Evolutionary conservation across 208 protist species (phyloP), one percentile per base, ranked within the genome.

Genomic region (Acanthamoeba castellanii): DNA sequence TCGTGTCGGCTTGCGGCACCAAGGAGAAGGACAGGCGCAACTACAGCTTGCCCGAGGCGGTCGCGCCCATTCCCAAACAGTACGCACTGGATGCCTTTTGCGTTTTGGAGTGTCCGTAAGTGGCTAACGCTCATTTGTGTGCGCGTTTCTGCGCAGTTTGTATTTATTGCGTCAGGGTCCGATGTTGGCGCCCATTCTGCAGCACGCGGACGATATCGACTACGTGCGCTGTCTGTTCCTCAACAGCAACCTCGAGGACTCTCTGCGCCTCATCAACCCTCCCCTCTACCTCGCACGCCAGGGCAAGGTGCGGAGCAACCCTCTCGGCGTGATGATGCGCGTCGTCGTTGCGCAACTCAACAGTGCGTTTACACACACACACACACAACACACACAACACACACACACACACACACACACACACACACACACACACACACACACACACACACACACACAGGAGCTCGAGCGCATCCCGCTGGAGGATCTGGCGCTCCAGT

Each of bases 131-230:
- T 57, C 52, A 20, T 18, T 57, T 8, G 52, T 57, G 52, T 52
- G 42, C 16, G 3, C 18, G 27, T 52, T 55, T 42, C 37, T 45
- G 22, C 30, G 74, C 37, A 92, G 87, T 70, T 34, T 92, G 52
- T 92, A 92, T 57, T 55, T 92, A 30, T 57, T 92, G 34, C 87
- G 87, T 1, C 87, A 59, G 3, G 87, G 87, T 14, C 87, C 87
- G 25, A 92, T 92, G 87, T n/a, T 92, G 42, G 55, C 59, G 55
- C 87, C 87, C 87, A 92, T 92, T n/a, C 37, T 92, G 27, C 87
- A 92, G 45, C 87, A 92, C 87, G 27, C 59, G 20, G 87, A 92
- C 64, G 87, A 92, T 52, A 92, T 92, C 64, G 87, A 92, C 87
- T 92, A 42, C 42, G 42, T 92, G 42, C 87, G 87, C 27, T 68